phyloP scores from a whole-genome alignment of 2,329 filamentous ascomycete species.

The Truncatella angustata region DNA sequence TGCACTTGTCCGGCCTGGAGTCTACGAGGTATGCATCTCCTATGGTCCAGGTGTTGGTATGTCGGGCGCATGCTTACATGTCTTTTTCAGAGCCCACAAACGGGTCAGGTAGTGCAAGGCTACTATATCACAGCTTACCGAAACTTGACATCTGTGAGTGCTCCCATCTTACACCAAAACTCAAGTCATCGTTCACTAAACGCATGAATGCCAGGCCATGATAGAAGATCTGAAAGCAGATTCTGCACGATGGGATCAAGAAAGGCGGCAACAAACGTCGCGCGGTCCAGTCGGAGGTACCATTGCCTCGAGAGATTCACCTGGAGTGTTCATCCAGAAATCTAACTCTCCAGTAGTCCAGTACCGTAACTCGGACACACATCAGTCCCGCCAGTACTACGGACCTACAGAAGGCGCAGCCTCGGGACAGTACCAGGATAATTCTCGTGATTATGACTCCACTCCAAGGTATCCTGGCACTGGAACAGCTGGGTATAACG shows the following conservation, averaged over 20 bases:
- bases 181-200: too few species aligned
- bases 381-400: constrained; percentile 44
- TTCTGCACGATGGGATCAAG: constrained; percentile 60
- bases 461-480: constrained; percentile 50
- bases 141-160: constrained; percentile 72
- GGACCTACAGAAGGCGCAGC: constrained; percentile 37
- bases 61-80: too few species aligned
- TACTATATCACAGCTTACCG: constrained; percentile 79
- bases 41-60: constrained; percentile 3
- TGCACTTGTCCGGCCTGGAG: constrained; percentile 73
- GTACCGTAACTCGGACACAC: constrained; percentile 55
- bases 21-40: constrained; percentile 60
- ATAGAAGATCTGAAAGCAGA: constrained; percentile 62
- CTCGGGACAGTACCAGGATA: constrained; percentile 31
- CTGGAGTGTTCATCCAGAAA: constrained; percentile 46
- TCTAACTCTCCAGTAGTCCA: constrained; percentile 61
- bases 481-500: constrained; percentile 47
- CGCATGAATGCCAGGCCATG: constrained; percentile 63
- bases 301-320: constrained; percentile 49
- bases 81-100: constrained; percentile 56
- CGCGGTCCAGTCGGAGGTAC: constrained; percentile 58
- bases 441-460: constrained; percentile 40
- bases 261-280: constrained; percentile 55
- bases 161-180: too few species aligned
- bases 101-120: constrained; percentile 62